Percentiles rank a stretch among this genome's conserved stretches.
phyloP scores from a whole-genome alignment of 495 filamentous ascomycete genomes.

The Neurospora sp. region DNA sequence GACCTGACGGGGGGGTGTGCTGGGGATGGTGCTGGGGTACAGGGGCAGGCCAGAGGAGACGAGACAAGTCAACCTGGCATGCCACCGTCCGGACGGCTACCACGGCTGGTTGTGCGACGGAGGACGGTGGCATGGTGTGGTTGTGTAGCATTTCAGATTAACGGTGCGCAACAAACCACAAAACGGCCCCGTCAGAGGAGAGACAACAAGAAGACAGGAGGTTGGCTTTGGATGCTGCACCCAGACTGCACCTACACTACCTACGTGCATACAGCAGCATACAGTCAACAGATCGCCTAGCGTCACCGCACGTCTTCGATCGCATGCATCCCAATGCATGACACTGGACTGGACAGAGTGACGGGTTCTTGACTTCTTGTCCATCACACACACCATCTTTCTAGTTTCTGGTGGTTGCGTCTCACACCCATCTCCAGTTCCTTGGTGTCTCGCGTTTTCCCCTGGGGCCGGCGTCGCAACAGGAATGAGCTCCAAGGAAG shows the following conservation, averaged over 20 bases:
- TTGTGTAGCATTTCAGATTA: neutral
- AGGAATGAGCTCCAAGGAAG: neutral
- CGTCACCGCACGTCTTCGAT: neutral
- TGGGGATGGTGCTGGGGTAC: neutral
- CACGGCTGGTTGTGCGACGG: no score
- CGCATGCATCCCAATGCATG: neutral
- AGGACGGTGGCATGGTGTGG: neutral
- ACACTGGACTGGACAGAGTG: neutral
- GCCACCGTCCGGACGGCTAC: neutral
- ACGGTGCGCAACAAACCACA: neutral
- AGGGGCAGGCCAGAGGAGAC: neutral
- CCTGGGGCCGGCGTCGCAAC: neutral
- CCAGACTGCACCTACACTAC: neutral
- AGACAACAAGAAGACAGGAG: neutral
- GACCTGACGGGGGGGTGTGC: neutral
- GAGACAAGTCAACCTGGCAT: neutral
- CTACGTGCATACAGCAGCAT: neutral
- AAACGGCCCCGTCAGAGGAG: neutral
- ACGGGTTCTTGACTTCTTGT: neutral
- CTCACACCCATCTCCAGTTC: neutral
- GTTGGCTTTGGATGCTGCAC: neutral
- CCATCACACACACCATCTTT: neutral
- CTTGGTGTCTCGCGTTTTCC: neutral
- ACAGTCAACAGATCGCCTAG: neutral
- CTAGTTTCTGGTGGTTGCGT: neutral